Evolutionary conservation across 192 early-diverging fungal species (phyloP).

Genomic region (Geranomyces variabilis): DNA sequence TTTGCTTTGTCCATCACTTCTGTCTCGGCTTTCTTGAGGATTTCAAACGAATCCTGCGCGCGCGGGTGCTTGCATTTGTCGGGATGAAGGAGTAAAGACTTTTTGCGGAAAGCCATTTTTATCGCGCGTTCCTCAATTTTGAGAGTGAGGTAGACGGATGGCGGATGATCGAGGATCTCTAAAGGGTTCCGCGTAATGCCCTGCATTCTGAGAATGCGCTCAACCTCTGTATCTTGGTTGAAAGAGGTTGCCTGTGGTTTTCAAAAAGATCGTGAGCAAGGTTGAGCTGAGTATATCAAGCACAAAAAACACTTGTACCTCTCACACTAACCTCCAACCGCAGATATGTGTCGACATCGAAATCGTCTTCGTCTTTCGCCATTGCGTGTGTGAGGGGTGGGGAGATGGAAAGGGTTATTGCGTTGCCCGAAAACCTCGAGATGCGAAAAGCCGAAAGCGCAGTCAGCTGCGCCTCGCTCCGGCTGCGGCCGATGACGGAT

Average conservation of each 20-base stretch:
- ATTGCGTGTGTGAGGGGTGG: neutral
- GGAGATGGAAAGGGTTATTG: neutral
- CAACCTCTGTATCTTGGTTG: conserved; percentile 52
- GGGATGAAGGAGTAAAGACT: conserved; percentile 58
- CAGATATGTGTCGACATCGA: conserved; percentile 50
- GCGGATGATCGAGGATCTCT: conserved; percentile 51
- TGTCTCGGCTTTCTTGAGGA: conserved; percentile 58
- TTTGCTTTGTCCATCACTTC: conserved; percentile 53
- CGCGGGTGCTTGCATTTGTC: conserved; percentile 61
- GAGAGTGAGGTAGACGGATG: conserved; percentile 28
- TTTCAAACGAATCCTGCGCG: conserved; percentile 56
- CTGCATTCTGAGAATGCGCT: conserved; percentile 49
- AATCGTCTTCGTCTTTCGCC: conserved; percentile 36
- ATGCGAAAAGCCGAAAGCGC: neutral
- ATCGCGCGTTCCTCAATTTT: conserved; percentile 28
- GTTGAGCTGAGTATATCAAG: too few species aligned
- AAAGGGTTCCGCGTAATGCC: conserved; percentile 38
- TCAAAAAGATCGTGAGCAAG: too few species aligned
- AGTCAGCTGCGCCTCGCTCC: neutral
- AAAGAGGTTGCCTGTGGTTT: conserved; percentile 37
- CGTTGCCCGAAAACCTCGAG: neutral
- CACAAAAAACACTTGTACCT: neutral
- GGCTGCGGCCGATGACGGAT: neutral
- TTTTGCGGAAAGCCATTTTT: conserved; percentile 48
- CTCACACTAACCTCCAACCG: conserved; percentile 39